phyloP scores from a whole-genome alignment of 2,329 filamentous ascomycete genomes.

The Chalaropsis thielavioides region DNA sequence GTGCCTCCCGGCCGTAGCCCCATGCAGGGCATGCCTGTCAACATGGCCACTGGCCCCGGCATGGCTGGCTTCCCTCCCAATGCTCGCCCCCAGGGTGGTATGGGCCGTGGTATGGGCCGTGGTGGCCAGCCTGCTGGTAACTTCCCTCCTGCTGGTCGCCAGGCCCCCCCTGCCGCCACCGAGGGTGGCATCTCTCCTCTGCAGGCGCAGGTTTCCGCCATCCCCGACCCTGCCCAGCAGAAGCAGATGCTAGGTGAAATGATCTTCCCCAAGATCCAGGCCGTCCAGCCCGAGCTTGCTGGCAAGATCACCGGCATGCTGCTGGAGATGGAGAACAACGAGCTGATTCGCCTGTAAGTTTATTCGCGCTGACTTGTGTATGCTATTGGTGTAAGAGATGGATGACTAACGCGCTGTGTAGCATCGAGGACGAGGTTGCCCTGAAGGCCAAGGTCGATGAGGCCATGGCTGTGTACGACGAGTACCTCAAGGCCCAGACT shows the following conservation, averaged over 20 bases:
- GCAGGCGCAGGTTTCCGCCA: slow-evolving; percentile 44
- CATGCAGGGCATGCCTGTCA: slow-evolving; percentile 61
- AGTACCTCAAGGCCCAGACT: slow-evolving; percentile 83
- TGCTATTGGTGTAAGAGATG: slow-evolving; percentile 18
- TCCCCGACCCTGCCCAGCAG: slow-evolving; percentile 58
- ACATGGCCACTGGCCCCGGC: slow-evolving; percentile 37
- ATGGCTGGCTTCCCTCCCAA: slow-evolving; percentile 45
- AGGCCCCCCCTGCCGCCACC: slow-evolving; percentile 16
- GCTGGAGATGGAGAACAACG: slow-evolving; percentile 94
- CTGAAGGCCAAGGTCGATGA: slow-evolving; percentile 94
- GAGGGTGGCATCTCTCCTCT: slow-evolving; percentile 23
- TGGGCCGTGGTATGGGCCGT: slow-evolving; percentile 33
- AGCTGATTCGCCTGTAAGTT: slow-evolving; percentile 90
- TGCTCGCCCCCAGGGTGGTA: slow-evolving; percentile 37
- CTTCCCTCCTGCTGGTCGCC: slow-evolving; percentile 36
- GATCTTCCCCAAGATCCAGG: slow-evolving; percentile 96
- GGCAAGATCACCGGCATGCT: slow-evolving; percentile 99
- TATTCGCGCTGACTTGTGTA: background rate
- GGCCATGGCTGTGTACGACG: slow-evolving; percentile 91
- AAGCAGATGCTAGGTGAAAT: slow-evolving; percentile 98
- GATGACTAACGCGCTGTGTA: slow-evolving; percentile 27
- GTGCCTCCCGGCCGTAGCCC: slow-evolving; percentile 54
- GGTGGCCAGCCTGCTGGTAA: slow-evolving; percentile 29
- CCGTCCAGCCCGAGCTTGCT: slow-evolving; percentile 84
- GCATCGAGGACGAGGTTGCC: slow-evolving; percentile 76